Base-by-base conservation (phyloP, 495 filamentous ascomycete genomes). In the Talaromyces adpressus region DNA sequence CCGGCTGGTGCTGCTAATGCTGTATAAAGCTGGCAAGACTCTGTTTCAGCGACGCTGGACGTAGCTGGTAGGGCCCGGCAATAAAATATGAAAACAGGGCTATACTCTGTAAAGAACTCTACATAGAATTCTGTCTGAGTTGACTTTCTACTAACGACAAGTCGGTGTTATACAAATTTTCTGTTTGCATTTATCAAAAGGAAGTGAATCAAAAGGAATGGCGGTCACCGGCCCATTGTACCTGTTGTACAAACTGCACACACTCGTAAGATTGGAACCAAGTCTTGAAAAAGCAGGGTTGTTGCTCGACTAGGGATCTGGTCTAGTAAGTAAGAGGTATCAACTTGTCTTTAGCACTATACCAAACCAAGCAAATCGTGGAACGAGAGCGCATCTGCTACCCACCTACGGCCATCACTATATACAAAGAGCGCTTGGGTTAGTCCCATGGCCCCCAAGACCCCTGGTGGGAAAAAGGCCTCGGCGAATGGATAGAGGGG, bases 1-100 rank as follows among this genome's bases (percentile, higher is more conserved):
- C 23, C 22, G 6, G 23, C 6, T 8, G 16, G 11, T 18, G 29
- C 30, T 53, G 65, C 60, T 47, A 30, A 30, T 30, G 29, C 29
- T 30, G 29, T 78, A 70, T 27, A 75, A 72, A 18, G 67, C 72
- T 53, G 2, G 6, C 9, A 6, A 22, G 20, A 18, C 18, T 4
- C 20, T 16, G 6, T 16, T 25, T 14, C 4, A 14, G 49, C 3
- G 11, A 27, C 49, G 5, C 49, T 25, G 7, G 49, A 7, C 20
- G 20, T 53, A 53, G 18, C 11, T 23, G n/a, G 49, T 53, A 23
- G 49, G 49, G 4, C 11, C 49, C 18, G 6, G 49, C 11, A 22
- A 53, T 3, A 45, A 18, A 12, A 45, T 45, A n/a, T 0, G n/a
- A 18, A n/a, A 45, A 45, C n/a, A 6, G 12, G 5, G 6, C 14